Conservation (phyloP, 2,329 filamentous ascomycete species). For the Colletotrichum chlorophyti region DNA sequence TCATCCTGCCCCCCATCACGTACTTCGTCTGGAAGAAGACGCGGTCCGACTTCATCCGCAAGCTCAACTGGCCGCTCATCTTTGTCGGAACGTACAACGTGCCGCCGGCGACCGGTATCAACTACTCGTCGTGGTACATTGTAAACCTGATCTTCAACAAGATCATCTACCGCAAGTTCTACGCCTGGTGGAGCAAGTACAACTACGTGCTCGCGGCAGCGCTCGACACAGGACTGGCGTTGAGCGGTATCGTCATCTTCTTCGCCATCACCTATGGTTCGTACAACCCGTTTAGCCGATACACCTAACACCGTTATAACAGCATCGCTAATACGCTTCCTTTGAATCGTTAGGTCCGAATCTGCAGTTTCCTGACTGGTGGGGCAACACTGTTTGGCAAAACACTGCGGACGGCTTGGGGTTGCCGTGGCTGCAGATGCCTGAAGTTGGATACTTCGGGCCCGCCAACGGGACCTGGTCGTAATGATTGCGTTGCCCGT, state of each 20-base stretch:
- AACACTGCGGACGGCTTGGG: constrained; percentile 17
- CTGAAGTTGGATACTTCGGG: constrained; percentile 14
- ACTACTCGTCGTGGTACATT: constrained; percentile 60
- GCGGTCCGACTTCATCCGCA: constrained; percentile 52
- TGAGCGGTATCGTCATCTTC: constrained; percentile 59
- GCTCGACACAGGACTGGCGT: constrained; percentile 61
- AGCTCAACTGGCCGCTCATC: constrained; percentile 59
- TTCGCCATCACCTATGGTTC: constrained; percentile 45
- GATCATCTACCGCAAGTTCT: constrained; percentile 54
- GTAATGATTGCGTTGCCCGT: background rate
- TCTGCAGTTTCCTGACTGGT: constrained; percentile 55
- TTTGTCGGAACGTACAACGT: constrained; percentile 57
- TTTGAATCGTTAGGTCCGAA: constrained; percentile 48
- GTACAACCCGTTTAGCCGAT: too few relatives aligned
- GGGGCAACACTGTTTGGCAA: constrained; percentile 49
- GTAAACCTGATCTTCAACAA: constrained; percentile 63
- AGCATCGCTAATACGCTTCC: too few relatives aligned
- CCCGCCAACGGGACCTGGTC: constrained; percentile 22
- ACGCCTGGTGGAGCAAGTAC: constrained; percentile 64
- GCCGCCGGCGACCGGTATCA: constrained; percentile 62
- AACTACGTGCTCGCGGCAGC: constrained; percentile 67
- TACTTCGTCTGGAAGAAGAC: constrained; percentile 54
- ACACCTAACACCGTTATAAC: too few relatives aligned
- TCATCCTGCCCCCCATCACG: constrained; percentile 53
- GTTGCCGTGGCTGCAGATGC: constrained; percentile 14